phyloP scores from a whole-genome alignment of 768 basidiomycete species.

The Suillus brevipes region DNA sequence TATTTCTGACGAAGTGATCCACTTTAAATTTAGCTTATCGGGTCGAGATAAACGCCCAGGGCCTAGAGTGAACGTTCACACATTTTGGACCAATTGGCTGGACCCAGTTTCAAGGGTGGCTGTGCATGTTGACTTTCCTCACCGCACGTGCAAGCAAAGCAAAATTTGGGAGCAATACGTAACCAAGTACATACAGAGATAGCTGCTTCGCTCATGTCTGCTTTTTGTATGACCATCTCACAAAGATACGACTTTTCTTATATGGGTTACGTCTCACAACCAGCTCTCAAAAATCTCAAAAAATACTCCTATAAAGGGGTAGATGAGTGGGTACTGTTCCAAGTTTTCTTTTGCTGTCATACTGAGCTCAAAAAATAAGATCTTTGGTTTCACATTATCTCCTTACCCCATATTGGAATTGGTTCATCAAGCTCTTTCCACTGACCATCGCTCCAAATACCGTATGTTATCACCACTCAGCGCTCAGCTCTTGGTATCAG shows the following conservation, averaged over 20 bases:
- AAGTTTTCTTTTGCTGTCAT: constrained; percentile 3
- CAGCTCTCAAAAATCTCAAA: constrained; percentile 72
- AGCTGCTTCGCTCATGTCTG: constrained; percentile 5
- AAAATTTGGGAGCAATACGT: neutral
- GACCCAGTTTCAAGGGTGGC: too few relatives aligned
- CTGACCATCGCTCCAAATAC: constrained; percentile 84
- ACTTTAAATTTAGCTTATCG: too few relatives aligned
- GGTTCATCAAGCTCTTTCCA: constrained; percentile 90
- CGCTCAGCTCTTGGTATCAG: neutral
- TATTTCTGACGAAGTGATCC: neutral
- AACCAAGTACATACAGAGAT: neutral
- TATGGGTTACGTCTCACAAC: constrained; percentile 67
- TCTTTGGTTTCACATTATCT: constrained; percentile 76
- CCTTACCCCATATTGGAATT: constrained; percentile 85
- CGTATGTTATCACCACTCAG: constrained; percentile 43
- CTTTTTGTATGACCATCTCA: neutral
- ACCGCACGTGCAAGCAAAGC: neutral
- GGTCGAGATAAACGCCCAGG: too few relatives aligned
- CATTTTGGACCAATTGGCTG: too few relatives aligned
- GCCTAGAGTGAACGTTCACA: too few relatives aligned
- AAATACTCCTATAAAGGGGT: constrained; percentile 80
- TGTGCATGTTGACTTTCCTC: neutral
- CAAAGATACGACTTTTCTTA: neutral
- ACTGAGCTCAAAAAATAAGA: constrained; percentile 29
- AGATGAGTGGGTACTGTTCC: constrained; percentile 60